A percentile compares a stretch with the other conserved stretches of the same genome.
Evolutionary conservation across 2,329 filamentous ascomycete species (phyloP).

Genomic region (Sporothrix pallida): DNA sequence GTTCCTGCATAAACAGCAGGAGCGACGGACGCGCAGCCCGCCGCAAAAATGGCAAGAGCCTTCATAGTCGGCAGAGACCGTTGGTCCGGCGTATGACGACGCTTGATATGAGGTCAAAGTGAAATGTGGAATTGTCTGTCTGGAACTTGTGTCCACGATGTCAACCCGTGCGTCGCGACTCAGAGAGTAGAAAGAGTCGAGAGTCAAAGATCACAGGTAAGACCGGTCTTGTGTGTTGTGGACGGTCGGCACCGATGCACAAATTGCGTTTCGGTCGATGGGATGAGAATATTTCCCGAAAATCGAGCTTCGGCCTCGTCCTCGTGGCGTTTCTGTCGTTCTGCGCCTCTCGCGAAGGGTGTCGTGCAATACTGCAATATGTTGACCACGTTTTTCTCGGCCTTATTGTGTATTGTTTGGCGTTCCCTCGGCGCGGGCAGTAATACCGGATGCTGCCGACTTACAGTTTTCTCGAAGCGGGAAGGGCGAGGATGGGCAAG

Average conservation of each 20-base stretch:
- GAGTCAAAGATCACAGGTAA: background rate
- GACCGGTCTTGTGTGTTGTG: background rate
- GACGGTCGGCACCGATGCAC: background rate
- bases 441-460: background rate
- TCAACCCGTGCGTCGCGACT: background rate
- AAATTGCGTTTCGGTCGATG: too few species aligned
- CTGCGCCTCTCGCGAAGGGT: background rate
- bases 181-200: background rate
- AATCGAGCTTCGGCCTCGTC: too few species aligned
- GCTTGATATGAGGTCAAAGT: background rate
- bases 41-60: slow-evolving; percentile 27
- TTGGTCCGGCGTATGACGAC: background rate
- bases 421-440: slow-evolving; percentile 8
- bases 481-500: background rate
- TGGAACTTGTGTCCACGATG: background rate
- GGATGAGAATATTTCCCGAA: too few species aligned
- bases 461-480: background rate
- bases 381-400: background rate
- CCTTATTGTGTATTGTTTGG: background rate
- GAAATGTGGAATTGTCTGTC: background rate
- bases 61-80: slow-evolving; percentile 16
- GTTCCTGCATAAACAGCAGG: slow-evolving; percentile 25
- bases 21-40: slow-evolving; percentile 26
- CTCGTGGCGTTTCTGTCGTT: background rate
- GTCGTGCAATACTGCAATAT: background rate